These are phyloP conservation scores for Eleusine coracana DNA, from an alignment of 176 grass and related monocot genomes.

Conservation along the genomic window DNA sequence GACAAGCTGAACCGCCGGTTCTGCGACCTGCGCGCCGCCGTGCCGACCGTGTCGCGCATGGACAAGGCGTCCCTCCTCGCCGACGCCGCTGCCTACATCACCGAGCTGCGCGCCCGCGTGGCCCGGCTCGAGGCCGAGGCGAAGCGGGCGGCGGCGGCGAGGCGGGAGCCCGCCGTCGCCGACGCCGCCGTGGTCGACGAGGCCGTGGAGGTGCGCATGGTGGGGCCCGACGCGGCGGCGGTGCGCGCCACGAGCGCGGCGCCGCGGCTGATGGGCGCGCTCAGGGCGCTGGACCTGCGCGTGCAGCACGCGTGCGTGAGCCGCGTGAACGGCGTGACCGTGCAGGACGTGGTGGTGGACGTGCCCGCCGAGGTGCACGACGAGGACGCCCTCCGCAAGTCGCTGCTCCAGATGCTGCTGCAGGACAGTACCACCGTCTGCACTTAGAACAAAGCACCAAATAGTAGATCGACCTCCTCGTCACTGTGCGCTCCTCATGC, in stretches of 20 bases:
- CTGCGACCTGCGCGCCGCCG: conserved; percentile 71
- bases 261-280: conserved; percentile 56
- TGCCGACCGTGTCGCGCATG: conserved; percentile 83
- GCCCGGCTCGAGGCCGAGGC: conserved; percentile 49
- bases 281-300: conserved; percentile 50
- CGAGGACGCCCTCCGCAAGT: conserved; percentile 42
- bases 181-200: conserved; percentile 11
- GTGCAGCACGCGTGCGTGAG: conserved; percentile 63
- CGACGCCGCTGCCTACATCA: conserved; percentile 74
- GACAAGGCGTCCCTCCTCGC: conserved; percentile 90
- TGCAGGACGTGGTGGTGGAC: conserved; percentile 66
- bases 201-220: conserved; percentile 35
- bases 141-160: neutral
- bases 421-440: neutral
- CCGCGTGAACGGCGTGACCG: conserved; percentile 52
- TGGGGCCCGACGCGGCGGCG: conserved; percentile 40
- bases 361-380: conserved; percentile 47
- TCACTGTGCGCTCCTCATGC: too few relatives aligned
- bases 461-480: too few relatives aligned
- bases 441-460: too few relatives aligned
- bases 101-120: conserved; percentile 58
- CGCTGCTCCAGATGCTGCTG: conserved; percentile 47
- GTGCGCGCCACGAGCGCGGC: conserved; percentile 40
- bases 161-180: conserved; percentile 27
- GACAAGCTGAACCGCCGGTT: conserved; percentile 83